Conservation (phyloP, 352 stramenopile genomes). For the Hyphochytrium catenoides region DNA sequence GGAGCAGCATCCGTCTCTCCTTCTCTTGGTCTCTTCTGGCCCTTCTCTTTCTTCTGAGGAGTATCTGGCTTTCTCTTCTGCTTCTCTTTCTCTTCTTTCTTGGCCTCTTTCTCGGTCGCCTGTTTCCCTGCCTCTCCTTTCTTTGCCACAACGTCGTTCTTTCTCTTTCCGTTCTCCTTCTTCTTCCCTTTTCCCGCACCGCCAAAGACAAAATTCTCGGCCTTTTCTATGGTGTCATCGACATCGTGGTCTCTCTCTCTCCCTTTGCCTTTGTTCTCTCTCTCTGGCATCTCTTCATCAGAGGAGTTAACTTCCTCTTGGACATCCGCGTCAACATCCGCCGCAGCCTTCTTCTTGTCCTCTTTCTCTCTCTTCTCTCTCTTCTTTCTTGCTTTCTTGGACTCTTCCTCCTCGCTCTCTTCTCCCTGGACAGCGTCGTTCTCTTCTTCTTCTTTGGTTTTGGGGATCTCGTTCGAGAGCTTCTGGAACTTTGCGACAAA, state of each 20-base stretch:
- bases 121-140: constrained; percentile 1
- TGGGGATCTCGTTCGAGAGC: constrained; percentile 73
- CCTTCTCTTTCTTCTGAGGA: no score
- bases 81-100: constrained; percentile 1
- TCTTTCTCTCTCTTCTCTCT: constrained; percentile 41
- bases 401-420: constrained; percentile 18
- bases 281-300: constrained; percentile 20
- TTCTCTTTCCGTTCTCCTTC: constrained; percentile 19
- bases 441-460: constrained; percentile 23
- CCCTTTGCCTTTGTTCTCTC: constrained; percentile 5
- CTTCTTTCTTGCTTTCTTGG: constrained; percentile 40
- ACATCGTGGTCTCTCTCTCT: constrained; percentile 3
- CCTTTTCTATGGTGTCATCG: constrained; percentile 9
- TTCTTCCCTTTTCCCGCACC: constrained; percentile 15
- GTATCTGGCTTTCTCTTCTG: no score
- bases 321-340: constrained; percentile 37
- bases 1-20: no score
- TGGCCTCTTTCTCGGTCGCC: background rate
- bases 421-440: constrained; percentile 35
- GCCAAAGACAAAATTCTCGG: constrained; percentile 9
- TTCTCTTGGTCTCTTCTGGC: no score
- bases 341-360: constrained; percentile 33
- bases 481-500: constrained; percentile 99
- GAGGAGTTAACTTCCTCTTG: constrained; percentile 11
- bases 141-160: constrained; percentile 2